Conservation (phyloP, 139 green algal species). For the Tetradesmus obliquus region DNA sequence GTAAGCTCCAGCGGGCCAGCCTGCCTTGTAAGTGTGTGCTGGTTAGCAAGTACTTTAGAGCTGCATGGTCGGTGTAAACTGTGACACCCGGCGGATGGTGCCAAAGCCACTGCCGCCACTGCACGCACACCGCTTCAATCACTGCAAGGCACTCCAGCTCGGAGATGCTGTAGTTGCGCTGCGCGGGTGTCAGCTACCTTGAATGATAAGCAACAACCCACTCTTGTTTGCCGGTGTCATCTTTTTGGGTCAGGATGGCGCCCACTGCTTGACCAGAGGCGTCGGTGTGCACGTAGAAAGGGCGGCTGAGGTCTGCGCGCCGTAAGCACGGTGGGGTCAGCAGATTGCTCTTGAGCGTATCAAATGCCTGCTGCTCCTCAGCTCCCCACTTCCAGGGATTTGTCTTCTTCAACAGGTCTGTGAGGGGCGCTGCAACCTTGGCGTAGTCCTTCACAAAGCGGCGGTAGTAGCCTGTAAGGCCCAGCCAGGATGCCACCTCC, state of each 20-base stretch:
- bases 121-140: conserved; percentile 29
- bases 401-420: conserved; percentile 14
- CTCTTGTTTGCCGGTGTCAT: conserved; percentile 24
- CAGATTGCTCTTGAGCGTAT: conserved; percentile 39
- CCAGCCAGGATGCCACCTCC: conserved; percentile 47
- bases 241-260: conserved; percentile 37
- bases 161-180: conserved; percentile 2
- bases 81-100: neutral
- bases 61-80: conserved; percentile 38
- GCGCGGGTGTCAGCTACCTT: neutral
- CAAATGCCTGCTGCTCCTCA: conserved; percentile 42
- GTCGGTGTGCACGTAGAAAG: conserved; percentile 50
- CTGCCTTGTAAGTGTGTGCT: conserved; percentile 19
- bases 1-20: conserved; percentile 35
- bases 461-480: conserved; percentile 46
- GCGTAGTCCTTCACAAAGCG: conserved; percentile 42
- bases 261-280: conserved; percentile 31
- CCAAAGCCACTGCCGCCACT: conserved; percentile 28
- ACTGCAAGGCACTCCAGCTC: conserved; percentile 44
- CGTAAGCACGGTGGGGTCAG: conserved; percentile 17
- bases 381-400: conserved; percentile 13
- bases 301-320: conserved; percentile 20
- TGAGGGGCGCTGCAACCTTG: conserved; percentile 27
- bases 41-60: conserved; percentile 29
- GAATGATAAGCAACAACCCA: conserved; percentile 36